A percentile compares a stretch with the other conserved stretches of the same genome.
Evolutionary conservation across 139 green algal species (phyloP).

Genomic region (Spirogloea muscicola): DNA sequence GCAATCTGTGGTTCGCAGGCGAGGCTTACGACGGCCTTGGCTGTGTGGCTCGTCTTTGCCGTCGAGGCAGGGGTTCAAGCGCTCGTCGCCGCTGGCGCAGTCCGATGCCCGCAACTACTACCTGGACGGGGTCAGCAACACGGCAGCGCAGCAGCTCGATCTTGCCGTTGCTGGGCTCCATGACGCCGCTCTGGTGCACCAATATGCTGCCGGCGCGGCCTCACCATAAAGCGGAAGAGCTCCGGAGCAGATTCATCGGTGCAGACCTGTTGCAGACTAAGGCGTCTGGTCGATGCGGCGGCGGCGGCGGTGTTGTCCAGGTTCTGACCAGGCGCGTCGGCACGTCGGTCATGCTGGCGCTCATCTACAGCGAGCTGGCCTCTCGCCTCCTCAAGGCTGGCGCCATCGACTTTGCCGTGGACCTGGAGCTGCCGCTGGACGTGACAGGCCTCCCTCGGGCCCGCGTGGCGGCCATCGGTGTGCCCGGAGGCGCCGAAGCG

Average conservation of each 20-base stretch:
- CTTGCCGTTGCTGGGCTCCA: too few relatives aligned
- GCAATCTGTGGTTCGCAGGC: too few relatives aligned
- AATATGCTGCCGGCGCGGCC: too few relatives aligned
- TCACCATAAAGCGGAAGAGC: too few relatives aligned
- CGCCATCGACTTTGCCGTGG: slow-evolving; percentile 55
- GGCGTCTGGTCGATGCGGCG: too few relatives aligned
- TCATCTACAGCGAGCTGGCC: slow-evolving; percentile 55
- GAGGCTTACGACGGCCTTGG: too few relatives aligned
- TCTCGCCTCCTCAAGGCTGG: slow-evolving; percentile 55
- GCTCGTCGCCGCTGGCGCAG: not conserved
- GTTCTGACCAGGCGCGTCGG: slow-evolving; percentile 56
- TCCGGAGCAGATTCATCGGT: too few relatives aligned
- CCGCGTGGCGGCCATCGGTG: not conserved
- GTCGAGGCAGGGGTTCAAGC: slow-evolving; percentile 11
- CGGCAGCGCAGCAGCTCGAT: too few relatives aligned
- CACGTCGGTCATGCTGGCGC: slow-evolving; percentile 57
- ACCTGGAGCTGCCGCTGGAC: slow-evolving; percentile 50
- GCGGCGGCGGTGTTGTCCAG: slow-evolving; percentile 55
- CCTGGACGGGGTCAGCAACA: slow-evolving; percentile 1
- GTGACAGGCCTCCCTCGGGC: not conserved
- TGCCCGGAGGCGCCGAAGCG: not conserved
- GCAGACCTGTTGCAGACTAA: too few relatives aligned
- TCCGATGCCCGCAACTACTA: slow-evolving; percentile 1
- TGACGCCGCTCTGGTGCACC: too few relatives aligned
- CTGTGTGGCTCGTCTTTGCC: too few relatives aligned